phyloP scores from a whole-genome alignment of 495 filamentous ascomycete genomes.

The Apiosordaria backusii region DNA sequence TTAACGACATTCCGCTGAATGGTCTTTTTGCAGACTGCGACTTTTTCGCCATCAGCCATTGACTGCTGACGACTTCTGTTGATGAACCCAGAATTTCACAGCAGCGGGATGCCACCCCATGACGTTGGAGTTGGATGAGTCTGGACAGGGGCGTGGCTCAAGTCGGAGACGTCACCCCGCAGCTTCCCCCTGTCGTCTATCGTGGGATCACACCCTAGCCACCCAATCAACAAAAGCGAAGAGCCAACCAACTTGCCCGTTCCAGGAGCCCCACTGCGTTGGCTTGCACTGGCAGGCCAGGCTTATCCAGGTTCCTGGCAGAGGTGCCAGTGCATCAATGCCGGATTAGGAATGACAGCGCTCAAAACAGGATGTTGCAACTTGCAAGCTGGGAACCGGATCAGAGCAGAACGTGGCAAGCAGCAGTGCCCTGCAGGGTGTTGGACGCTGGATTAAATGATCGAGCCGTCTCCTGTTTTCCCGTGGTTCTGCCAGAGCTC shows the following conservation, averaged over 20 bases:
- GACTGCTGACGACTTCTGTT: background rate
- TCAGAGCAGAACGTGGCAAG: background rate
- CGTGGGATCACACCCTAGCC: background rate
- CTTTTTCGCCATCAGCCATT: background rate
- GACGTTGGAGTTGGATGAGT: background rate
- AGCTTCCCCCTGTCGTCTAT: background rate
- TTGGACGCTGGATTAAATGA: background rate
- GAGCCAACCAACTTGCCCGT: background rate
- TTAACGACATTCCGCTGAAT: background rate
- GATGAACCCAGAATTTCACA: background rate
- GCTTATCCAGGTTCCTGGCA: background rate
- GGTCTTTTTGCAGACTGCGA: background rate
- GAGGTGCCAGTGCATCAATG: background rate
- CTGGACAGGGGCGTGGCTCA: background rate
- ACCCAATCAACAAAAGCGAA: background rate
- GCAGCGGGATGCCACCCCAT: slow-evolving; percentile 1
- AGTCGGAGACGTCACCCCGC: slow-evolving; percentile 10
- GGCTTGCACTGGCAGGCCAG: background rate
- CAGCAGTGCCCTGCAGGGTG: background rate
- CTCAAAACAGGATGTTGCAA: background rate
- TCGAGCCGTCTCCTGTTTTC: background rate
- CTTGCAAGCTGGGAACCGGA: background rate
- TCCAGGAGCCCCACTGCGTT: background rate
- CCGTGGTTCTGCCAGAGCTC: background rate
- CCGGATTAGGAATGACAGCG: background rate